Evolutionary conservation across 345 rosid species (phyloP).

Genomic region (Acer campestre): DNA sequence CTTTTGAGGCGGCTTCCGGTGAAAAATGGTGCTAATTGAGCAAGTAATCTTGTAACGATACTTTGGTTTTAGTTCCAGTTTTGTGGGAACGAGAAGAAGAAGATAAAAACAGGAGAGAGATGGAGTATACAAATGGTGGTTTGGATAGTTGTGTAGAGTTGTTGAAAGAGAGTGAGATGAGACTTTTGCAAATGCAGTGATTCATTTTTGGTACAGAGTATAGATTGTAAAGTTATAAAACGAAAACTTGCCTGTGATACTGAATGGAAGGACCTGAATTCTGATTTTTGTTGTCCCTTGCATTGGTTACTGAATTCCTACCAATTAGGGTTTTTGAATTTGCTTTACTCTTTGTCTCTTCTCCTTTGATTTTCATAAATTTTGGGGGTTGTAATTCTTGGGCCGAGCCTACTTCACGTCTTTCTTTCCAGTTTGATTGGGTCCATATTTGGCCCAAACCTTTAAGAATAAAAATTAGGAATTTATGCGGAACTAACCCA

Average conservation of each 20-base stretch:
- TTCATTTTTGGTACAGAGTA: constrained; percentile 12
- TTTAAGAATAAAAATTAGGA: no score
- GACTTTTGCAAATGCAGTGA: constrained; percentile 14
- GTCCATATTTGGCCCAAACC: not conserved
- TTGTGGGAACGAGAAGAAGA: not conserved
- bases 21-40: constrained; percentile 31
- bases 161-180: constrained; percentile 18
- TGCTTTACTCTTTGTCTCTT: not conserved
- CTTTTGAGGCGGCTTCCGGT: constrained; percentile 26
- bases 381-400: not conserved
- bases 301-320: not conserved
- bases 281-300: no score
- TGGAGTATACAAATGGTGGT: not conserved
- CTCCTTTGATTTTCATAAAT: not conserved
- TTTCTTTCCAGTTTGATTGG: not conserved
- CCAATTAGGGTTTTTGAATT: not conserved
- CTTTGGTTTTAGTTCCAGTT: not conserved
- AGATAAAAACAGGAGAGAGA: constrained; percentile 12
- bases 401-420: not conserved
- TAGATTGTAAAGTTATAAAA: no score
- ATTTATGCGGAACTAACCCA: no score
- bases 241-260: no score
- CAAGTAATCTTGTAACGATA: constrained; percentile 25
- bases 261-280: no score
- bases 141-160: constrained; percentile 5